phyloP scores from a whole-genome alignment of 352 stramenopile species.

The Thalassiosira mediterranea region DNA sequence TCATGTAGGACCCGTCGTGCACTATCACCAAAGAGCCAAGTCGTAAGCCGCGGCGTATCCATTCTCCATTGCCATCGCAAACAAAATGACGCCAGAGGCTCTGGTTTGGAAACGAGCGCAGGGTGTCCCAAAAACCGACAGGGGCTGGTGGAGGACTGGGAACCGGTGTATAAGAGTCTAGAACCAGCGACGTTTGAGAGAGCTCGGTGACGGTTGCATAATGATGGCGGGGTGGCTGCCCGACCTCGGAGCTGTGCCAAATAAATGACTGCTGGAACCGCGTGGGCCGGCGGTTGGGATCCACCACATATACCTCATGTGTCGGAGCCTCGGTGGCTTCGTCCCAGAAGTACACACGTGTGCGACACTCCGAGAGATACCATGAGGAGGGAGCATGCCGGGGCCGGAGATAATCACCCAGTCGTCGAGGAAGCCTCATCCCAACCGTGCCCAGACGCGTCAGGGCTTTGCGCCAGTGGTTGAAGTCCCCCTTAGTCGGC shows the following conservation, averaged over 20 bases:
- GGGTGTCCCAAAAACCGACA: no score
- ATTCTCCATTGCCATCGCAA: conserved; percentile 2
- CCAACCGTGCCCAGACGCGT: background rate
- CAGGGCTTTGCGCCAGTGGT: background rate
- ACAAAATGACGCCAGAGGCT: background rate
- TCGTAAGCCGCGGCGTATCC: background rate
- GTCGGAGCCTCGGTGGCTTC: no score
- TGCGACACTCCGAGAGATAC: background rate
- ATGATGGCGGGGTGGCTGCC: no score
- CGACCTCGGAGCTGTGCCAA: no score
- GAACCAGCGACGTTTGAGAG: no score
- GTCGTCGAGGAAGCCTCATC: background rate
- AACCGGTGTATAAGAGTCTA: no score
- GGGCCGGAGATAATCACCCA: background rate
- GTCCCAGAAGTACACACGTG: background rate
- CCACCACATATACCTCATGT: no score
- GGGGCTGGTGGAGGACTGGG: no score
- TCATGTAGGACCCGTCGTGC: conserved; percentile 4
- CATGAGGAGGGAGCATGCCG: background rate
- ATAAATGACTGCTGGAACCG: background rate
- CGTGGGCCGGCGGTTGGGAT: background rate
- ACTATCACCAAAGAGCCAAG: background rate
- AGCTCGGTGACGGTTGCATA: no score
- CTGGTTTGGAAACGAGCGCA: background rate
- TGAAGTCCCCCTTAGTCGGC: background rate